These are phyloP conservation scores for Stephanodiscus minutulus DNA, from an alignment of 108 stramenopile genomes.

Conservation along the genomic window DNA sequence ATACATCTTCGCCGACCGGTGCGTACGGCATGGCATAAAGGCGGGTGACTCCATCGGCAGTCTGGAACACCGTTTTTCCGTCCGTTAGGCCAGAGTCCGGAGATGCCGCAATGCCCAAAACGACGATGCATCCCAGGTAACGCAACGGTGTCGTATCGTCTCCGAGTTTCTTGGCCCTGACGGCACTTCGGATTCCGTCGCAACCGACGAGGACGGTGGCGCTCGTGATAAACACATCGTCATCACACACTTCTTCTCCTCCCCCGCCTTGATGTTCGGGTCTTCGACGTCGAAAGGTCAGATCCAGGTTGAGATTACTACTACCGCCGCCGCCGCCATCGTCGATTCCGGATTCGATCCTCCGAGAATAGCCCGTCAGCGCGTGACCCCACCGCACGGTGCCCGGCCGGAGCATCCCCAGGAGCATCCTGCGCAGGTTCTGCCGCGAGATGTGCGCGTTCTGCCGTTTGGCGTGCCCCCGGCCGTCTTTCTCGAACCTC, in stretches of 20 bases:
- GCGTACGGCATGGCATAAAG: conserved; percentile 86
- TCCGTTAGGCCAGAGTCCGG: conserved; percentile 57
- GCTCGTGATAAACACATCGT: conserved; percentile 20
- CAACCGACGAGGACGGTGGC: conserved; percentile 86
- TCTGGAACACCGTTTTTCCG: conserved; percentile 85
- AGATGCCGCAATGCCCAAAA: conserved; percentile 75
- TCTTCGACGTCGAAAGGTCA: conserved; percentile 42
- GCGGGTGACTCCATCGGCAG: conserved; percentile 78
- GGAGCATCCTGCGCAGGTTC: conserved; percentile 59
- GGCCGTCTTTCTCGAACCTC: conserved; percentile 41
- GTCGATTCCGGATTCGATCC: not conserved
- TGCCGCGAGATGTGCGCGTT: conserved; percentile 86
- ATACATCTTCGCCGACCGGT: conserved; percentile 29
- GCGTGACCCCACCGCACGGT: conserved; percentile 62
- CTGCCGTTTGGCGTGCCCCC: conserved; percentile 64
- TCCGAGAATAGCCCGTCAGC: conserved; percentile 36
- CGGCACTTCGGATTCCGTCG: conserved; percentile 87
- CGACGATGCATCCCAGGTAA: conserved; percentile 80
- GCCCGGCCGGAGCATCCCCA: conserved; percentile 52
- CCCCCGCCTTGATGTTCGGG: conserved; percentile 22
- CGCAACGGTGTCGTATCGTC: conserved; percentile 56
- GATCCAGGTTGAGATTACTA: conserved; percentile 18
- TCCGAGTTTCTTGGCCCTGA: conserved; percentile 57
- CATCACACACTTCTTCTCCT: conserved; percentile 19
- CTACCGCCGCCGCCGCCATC: not conserved